Percentiles rank a stretch among this genome's conserved stretches.
Conservation (phyloP, 1,139 yeast genomes). For the Magnusiomyces sp. region DNA sequence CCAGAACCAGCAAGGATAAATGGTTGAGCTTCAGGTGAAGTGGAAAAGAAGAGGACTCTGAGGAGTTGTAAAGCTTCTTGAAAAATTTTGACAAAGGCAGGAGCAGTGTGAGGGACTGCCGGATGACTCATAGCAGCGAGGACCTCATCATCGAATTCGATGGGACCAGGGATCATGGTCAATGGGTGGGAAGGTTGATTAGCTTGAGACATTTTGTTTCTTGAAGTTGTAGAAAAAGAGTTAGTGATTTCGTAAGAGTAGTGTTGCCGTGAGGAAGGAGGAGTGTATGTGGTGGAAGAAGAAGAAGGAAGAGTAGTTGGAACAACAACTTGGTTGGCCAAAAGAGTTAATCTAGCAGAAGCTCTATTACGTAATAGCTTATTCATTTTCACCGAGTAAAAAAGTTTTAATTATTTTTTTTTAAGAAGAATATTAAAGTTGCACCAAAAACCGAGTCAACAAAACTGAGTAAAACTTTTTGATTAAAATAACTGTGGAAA, state of each 20-base stretch:
- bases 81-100: slow-evolving; percentile 71
- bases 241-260: not conserved
- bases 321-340: not conserved
- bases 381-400: not conserved
- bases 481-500: too few species aligned
- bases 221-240: not conserved
- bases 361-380: slow-evolving; percentile 1
- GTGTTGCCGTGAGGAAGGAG: not conserved
- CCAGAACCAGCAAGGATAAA: slow-evolving; percentile 85
- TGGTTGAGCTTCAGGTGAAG: slow-evolving; percentile 60
- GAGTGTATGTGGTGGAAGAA: not conserved
- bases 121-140: slow-evolving; percentile 77
- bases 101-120: slow-evolving; percentile 85
- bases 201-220: slow-evolving; percentile 8
- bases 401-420: too few species aligned
- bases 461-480: too few species aligned
- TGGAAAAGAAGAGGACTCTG: slow-evolving; percentile 66
- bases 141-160: slow-evolving; percentile 78
- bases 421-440: too few species aligned
- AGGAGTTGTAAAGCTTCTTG: slow-evolving; percentile 58
- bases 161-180: slow-evolving; percentile 89
- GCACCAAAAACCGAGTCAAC: too few species aligned
- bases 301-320: not conserved
- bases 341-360: not conserved
- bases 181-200: slow-evolving; percentile 36